Base-by-base conservation (phyloP, 192 early-diverging fungal species). In the Backusella luteola region DNA sequence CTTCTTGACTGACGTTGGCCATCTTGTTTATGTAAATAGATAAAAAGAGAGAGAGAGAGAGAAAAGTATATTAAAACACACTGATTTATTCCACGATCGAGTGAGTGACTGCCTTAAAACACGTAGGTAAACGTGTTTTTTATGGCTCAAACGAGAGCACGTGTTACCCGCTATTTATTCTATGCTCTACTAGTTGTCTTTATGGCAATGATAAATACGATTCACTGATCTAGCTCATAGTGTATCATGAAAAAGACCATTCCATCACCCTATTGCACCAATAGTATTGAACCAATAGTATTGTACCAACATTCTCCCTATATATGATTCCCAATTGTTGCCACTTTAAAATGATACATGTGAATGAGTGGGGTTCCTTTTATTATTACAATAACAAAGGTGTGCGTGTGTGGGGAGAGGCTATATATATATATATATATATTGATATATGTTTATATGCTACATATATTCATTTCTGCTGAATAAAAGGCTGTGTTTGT, bases 1-100 rank as follows among this genome's bases (percentile, higher is more conserved):
- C 83, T 71, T 87, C 83, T 26, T 46, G 81, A 11, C 85, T 83
- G 74, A 89, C 81, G 83, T 90, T 90, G n/a, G 87, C 84, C 71
- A 85, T 88, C 67, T 79, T 84, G 32, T 23, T 5, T 19, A 46
- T 44, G 42, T 49, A 17, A 17, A 32, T 32, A 32, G 8, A 29
- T 1, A 29, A 29, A 1, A 29, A 19, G 2, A 15, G n/a, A 17
- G 3, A 49, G 46, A 11, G 3, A 14, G 0, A 3, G 23, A 56
- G 21, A 12, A 9, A 23, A 0, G n/a, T 21, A 0, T 9, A 11
- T 63, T 23, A 12, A 14, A 29, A 29, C 29, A 29, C 26, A 63
- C 21, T 7, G 6, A 7, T 49, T 17, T n/a, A n/a, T 49, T 49
- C n/a, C 46, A 17, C 19, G 46, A 49, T 44, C 12, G 15, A 44